Evolutionary conservation across 2,329 filamentous ascomycete genomes (phyloP).

Genomic region (Pyricularia grisea): DNA sequence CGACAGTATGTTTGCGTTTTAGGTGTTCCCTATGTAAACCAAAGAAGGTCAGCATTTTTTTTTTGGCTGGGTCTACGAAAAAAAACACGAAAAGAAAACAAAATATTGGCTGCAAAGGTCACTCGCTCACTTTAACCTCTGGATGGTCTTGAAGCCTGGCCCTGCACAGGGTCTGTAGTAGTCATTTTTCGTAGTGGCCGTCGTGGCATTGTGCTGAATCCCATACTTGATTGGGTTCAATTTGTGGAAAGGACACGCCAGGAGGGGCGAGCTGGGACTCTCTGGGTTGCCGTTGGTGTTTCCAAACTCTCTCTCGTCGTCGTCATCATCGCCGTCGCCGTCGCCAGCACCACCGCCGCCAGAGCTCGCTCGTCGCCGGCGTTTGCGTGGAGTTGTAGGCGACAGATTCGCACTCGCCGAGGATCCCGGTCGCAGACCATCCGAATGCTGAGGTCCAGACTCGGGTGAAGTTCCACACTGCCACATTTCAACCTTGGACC

Average conservation of each 20-base stretch:
- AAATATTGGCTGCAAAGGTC: neutral
- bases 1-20: constrained; percentile 16
- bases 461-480: constrained; percentile 8
- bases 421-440: neutral
- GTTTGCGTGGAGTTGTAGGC: constrained; percentile 9
- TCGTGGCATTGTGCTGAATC: constrained; percentile 12
- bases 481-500: constrained; percentile 16
- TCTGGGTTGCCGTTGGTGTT: constrained; percentile 2
- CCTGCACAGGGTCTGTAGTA: constrained; percentile 17
- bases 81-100: too few relatives aligned
- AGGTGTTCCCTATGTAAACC: constrained; percentile 14
- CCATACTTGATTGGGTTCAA: constrained; percentile 16
- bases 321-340: constrained; percentile 10
- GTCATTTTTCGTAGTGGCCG: constrained; percentile 11
- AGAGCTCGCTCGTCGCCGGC: constrained; percentile 10
- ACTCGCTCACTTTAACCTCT: constrained; percentile 16
- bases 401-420: constrained; percentile 5
- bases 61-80: too few relatives aligned
- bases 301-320: constrained; percentile 7
- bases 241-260: constrained; percentile 19
- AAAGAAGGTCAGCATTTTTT: neutral
- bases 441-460: neutral
- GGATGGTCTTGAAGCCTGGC: constrained; percentile 17
- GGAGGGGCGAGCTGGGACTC: constrained; percentile 5
- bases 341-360: constrained; percentile 6